A percentile compares a stretch with the other conserved stretches of the same genome.
Evolutionary conservation across 768 basidiomycete species (phyloP).

Genomic region (Termitomyces sp.): DNA sequence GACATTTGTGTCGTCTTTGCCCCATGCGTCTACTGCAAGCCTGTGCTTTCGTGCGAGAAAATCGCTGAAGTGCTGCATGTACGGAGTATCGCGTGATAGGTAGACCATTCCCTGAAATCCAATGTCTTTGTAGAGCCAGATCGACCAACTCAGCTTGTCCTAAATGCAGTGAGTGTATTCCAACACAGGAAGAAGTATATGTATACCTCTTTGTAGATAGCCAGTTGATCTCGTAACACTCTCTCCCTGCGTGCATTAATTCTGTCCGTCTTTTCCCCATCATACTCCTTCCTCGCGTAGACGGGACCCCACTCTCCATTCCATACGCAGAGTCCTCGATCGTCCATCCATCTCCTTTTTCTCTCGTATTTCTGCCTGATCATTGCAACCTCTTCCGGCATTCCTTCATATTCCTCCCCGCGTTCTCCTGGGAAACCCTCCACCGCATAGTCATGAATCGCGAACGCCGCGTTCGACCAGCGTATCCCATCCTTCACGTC

Average conservation of each 20-base stretch:
- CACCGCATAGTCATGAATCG: constrained; percentile 72
- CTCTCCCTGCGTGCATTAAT: constrained; percentile 64
- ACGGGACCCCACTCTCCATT: constrained; percentile 89
- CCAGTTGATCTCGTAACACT: constrained; percentile 71
- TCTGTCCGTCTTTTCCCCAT: constrained; percentile 53
- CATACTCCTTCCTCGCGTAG: constrained; percentile 61
- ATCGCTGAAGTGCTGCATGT: constrained; percentile 61
- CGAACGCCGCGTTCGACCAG: constrained; percentile 68
- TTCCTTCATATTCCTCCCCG: constrained; percentile 47
- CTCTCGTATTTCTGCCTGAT: constrained; percentile 59
- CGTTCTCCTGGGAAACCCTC: constrained; percentile 68
- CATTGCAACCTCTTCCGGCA: constrained; percentile 47
- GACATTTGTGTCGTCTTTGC: constrained; percentile 60
- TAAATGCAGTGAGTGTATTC: constrained; percentile 63
- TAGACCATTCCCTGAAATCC: constrained; percentile 87
- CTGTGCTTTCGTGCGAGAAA: constrained; percentile 78
- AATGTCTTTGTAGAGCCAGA: constrained; percentile 86
- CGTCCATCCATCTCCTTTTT: constrained; percentile 77
- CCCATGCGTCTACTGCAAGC: constrained; percentile 77
- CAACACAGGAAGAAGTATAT: constrained; percentile 60
- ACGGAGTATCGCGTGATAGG: constrained; percentile 61
- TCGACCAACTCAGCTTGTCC: constrained; percentile 74
- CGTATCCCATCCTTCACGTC: constrained; percentile 53
- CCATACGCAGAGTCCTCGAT: constrained; percentile 64
- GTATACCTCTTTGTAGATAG: constrained; percentile 62